Base-by-base conservation (phyloP, 2,329 filamentous ascomycete genomes). In the Blastomyces gilchristii region DNA sequence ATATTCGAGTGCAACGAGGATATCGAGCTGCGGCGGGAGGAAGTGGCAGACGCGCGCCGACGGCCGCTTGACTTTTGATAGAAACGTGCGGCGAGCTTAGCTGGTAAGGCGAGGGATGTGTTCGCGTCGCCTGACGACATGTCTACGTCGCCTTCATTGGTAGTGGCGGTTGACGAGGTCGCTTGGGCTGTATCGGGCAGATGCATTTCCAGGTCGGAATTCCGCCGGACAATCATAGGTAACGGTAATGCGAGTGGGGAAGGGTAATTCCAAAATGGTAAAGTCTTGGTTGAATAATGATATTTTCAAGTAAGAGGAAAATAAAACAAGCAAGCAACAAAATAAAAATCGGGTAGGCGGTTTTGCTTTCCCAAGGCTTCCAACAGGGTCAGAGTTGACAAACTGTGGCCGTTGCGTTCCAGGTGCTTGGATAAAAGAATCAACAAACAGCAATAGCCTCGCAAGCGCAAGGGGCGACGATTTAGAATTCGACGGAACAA, bases 31-130 rank as follows among this genome's bases (percentile, higher is more conserved):
- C 85, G 81, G 66, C 85, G 83, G 54, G 85, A 87, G 8, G 85
- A 87, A 57, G 82, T 78, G 14, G 82, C 81, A 12, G 85, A 87
- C 37, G 84, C 84, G 72, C 83, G 85, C 62, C 82, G 79, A 61
- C 79, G 81, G 63, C 77, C 78, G 69, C 75, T 81, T 58, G 80
- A 76, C 64, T 81, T 75, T 43, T 75, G 79, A 71, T 83, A 83
- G 75, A 87, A 85, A 69, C 85, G 84, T 65, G 84, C 84, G 67
- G 84, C 83, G 68, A 87, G 82, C 67, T 84, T 83, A 61, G 85
- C 78, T 16, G 85, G 85, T 43, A 84, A 81, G 59, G 79, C 77
- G 65, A 81, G 77, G 63, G 77, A 70, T 64, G 74, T 72, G 37
- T 69, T 60, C 22, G 70, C 68, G 47, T 75, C 72, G 53, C 74